Conservation (phyloP, 257 asterid genomes). For the Solanum rostratum region DNA sequence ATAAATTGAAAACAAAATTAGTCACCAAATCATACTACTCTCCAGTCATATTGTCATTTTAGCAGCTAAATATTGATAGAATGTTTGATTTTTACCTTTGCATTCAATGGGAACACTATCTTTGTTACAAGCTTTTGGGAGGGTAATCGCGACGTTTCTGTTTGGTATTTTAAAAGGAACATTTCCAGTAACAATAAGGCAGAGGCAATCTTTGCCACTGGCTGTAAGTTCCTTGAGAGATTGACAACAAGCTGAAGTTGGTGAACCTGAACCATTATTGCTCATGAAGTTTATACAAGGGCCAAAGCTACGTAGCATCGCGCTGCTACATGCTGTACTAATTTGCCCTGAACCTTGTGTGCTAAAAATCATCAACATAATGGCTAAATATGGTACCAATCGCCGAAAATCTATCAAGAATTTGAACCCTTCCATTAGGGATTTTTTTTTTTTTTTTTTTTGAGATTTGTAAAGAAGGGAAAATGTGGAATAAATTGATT, state of each 20-base stretch:
- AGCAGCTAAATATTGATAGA: not conserved
- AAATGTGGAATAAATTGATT: not conserved
- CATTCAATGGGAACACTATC: constrained; percentile 66
- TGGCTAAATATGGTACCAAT: constrained; percentile 11
- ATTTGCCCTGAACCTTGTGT: constrained; percentile 27
- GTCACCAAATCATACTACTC: not conserved
- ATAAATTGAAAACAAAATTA: not conserved
- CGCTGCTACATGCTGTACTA: constrained; percentile 37
- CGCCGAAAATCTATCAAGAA: constrained; percentile 3
- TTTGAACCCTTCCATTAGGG: constrained; percentile 11
- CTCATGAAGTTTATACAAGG: constrained; percentile 43
- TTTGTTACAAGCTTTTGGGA: constrained; percentile 65
- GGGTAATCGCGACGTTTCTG: constrained; percentile 43
- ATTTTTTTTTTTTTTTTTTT: too few relatives aligned
- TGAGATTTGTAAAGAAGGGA: not conserved
- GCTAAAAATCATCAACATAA: constrained; percentile 4
- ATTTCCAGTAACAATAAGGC: constrained; percentile 51
- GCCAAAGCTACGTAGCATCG: constrained; percentile 48
- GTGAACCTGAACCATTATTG: constrained; percentile 29
- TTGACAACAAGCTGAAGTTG: constrained; percentile 52
- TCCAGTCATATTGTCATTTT: not conserved
- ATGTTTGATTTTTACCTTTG: constrained; percentile 28
- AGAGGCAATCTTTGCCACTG: constrained; percentile 56
- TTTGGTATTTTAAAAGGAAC: constrained; percentile 54
- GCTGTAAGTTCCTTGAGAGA: constrained; percentile 53